These are phyloP conservation scores for Phaeosphaeria sp. DNA, from an alignment of 2,329 filamentous ascomycete genomes.

Conservation along the genomic window DNA sequence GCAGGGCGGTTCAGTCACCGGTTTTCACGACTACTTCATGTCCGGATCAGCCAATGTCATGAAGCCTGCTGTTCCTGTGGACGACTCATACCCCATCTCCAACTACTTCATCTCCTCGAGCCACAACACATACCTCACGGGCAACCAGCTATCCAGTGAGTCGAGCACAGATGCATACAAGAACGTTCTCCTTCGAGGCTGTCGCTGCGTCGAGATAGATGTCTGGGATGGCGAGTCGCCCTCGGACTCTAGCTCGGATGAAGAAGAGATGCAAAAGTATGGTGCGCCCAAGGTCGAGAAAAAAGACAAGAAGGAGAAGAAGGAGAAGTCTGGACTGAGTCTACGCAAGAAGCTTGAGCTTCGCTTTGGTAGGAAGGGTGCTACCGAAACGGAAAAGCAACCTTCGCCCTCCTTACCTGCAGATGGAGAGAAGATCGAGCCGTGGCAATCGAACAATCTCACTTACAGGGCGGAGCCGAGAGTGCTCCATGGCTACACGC, in stretches of 20 bases:
- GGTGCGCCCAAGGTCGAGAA: conserved; percentile 21
- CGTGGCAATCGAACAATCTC: conserved; percentile 41
- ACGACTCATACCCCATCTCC: conserved; percentile 72
- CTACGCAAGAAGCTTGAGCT: conserved; percentile 46
- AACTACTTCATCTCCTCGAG: conserved; percentile 96
- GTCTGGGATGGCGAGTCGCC: conserved; percentile 79
- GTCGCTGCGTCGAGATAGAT: conserved; percentile 92
- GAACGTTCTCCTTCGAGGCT: conserved; percentile 75
- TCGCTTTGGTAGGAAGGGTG: conserved; percentile 38
- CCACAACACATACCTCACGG: conserved; percentile 91
- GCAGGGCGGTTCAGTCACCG: conserved; percentile 37
- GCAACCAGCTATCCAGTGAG: conserved; percentile 81
- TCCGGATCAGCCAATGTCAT: conserved; percentile 53
- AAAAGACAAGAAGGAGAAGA: conserved; percentile 33
- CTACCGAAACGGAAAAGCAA: conserved; percentile 28
- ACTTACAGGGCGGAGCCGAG: conserved; percentile 67
- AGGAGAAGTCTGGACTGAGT: conserved; percentile 26
- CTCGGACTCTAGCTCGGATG: conserved; percentile 49
- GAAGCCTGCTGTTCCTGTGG: conserved; percentile 55
- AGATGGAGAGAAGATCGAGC: conserved; percentile 24
- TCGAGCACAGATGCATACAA: conserved; percentile 81
- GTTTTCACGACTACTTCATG: conserved; percentile 54
- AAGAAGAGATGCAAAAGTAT: conserved; percentile 33
- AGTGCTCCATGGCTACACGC: conserved; percentile 82
- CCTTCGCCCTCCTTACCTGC: conserved; percentile 12